Base-by-base conservation (phyloP, 352 stramenopile species). In the Globisporangium paddicum region DNA sequence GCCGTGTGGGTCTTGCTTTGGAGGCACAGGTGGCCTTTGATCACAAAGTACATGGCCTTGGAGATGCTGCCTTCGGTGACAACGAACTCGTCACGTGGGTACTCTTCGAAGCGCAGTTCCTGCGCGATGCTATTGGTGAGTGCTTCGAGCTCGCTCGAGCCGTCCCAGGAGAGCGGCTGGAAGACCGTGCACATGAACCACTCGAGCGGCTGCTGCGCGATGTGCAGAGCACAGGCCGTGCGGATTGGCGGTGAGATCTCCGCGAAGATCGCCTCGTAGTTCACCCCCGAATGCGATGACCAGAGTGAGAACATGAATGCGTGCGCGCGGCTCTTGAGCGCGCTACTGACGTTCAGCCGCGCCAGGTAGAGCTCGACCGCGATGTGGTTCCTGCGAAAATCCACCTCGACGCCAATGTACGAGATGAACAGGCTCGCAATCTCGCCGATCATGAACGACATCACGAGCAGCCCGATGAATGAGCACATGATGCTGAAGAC, bases 31-130 rank as follows among this genome's bases (percentile, higher is more conserved):
- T 75, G 34, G 1, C 80, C 80, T 45, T 79, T 76, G 9, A 84
- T 67, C 18, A 90, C 76, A 50, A 90, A 89, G 62, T 84, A 89
- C 78, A 89, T 87, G n/a, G 79, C 70, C 16, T 76, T 82, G 2
- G 73, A 66, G 41, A 90, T 80, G 30, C 67, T 83, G 5, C 80
- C 78, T 69, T 90, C 80, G 18, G 73, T 52, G 9, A 89, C 54
- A 25, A 89, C 72, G 11, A 51, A 76, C 32, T 90, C 81, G 45
- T 84, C 78, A 16, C 75, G 74, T 18, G 81, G 78, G 48, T 86
- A 90, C 6, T 76, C 66, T 58, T 89, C 72, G 38, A 87, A 88
- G 19, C 66, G 71, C 14, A 90, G 66, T 8, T 78, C 62, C 25
- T 76, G 62, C 10, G 81, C 76, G 9, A 86, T 69, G 3, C 66